Evolutionary conservation across 2,329 filamentous ascomycete species (phyloP).

Genomic region (Didymella segeticola): DNA sequence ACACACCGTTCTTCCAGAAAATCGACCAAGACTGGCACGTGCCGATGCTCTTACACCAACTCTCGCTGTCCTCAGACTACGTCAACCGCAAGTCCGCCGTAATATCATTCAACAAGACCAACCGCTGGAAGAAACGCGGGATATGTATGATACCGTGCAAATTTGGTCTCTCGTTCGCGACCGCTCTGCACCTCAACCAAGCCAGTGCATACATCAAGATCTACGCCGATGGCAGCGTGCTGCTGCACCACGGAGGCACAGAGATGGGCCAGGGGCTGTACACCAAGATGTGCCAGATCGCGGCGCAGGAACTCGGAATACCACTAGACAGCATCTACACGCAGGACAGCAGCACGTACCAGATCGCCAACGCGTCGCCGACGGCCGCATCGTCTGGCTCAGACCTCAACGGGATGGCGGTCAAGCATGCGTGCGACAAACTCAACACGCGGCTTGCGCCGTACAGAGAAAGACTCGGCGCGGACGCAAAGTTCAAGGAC

Average conservation of each 20-base stretch:
- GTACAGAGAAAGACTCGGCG: constrained; percentile 81
- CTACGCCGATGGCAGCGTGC: constrained; percentile 89
- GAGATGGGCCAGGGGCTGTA: constrained; percentile 98
- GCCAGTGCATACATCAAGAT: constrained; percentile 92
- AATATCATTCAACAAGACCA: constrained; percentile 76
- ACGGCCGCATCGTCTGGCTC: constrained; percentile 93
- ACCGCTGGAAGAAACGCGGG: constrained; percentile 93
- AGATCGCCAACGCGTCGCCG: constrained; percentile 85
- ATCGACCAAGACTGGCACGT: constrained; percentile 87
- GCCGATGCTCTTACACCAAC: constrained; percentile 87
- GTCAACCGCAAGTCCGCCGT: constrained; percentile 71
- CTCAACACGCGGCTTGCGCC: constrained; percentile 85
- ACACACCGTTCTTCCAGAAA: constrained; percentile 88
- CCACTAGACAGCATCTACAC: constrained; percentile 85
- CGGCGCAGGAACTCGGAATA: constrained; percentile 85
- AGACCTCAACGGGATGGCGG: constrained; percentile 92
- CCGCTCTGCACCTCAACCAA: constrained; percentile 92
- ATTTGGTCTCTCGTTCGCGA: constrained; percentile 91
- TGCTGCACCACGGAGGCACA: constrained; percentile 92
- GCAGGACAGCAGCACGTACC: constrained; percentile 85
- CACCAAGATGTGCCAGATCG: constrained; percentile 95
- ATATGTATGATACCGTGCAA: constrained; percentile 88
- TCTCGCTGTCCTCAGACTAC: constrained; percentile 77
- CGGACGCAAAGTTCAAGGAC: constrained; percentile 79
- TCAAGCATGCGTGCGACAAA: constrained; percentile 88